Evolutionary conservation across 805 yeast species (phyloP), one percentile per base, ranked within the genome.

Genomic region (Cyberlindnera americana): DNA sequence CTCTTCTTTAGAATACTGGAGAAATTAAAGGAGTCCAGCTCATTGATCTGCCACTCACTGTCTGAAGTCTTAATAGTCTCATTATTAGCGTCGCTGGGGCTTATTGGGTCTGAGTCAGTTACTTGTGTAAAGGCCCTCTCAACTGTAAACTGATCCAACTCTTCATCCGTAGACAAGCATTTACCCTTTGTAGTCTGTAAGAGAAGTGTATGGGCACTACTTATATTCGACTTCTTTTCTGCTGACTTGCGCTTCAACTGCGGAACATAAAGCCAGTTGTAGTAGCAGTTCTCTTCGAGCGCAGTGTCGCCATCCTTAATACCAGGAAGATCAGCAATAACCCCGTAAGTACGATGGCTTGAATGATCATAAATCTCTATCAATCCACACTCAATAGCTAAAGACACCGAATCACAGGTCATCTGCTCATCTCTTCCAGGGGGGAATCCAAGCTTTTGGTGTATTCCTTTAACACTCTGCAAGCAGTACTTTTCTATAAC

Each of bases 401-500:
- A 46, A 3, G 54, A 43, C 3, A 59, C 18, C 3, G 41, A 38
- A 2, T 40, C 27, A 12, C 40, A 29, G 1, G 58, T 46, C 5
- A 28, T 2, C 0, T 26, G 13, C 4, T 31, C 21, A 13, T 30
- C 30, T 10, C 38, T 34, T 6, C 41, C 46, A 12, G 8, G 30
- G 16, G 43, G 23, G 25, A 46, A 50, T 0, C 56, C 59, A 44
- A 44, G 49, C 37, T 12, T 28, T 21, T 30, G 31, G 41, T 33
- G 52, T 34, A 45, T 24, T 33, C 27, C 41, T 28, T 21, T 52
- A 19, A 29, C 50, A 37, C 26, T 43, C 14, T 21, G 50, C 37
- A 69, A 35, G 26, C 38, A 18, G 46, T 50, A 14, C 34, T 40
- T 52, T 1, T 45, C 44, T 14, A 64, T 33, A 11, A 54, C 46